Base-by-base conservation (phyloP, 116 monocot genomes). In the Cymodocea nodosa region DNA sequence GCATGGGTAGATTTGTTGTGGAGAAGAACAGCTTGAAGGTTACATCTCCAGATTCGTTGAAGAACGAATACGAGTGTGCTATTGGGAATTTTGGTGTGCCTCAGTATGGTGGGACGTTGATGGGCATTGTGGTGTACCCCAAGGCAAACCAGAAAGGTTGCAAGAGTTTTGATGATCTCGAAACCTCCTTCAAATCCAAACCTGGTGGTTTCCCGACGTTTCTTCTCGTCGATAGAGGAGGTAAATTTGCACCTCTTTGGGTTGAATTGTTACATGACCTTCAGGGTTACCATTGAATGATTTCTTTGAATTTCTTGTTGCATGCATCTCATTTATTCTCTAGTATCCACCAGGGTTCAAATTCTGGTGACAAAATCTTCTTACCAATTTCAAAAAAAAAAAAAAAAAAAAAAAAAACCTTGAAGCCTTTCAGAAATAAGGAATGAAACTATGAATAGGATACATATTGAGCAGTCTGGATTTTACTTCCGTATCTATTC, bases 11-110 rank as follows among this genome's bases (percentile, higher is more conserved):
- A 63, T 94, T 94, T 50, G 79, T 94, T 57, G 94, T 94, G 66
- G 94, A 94, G 86, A 94, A 94, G 87, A 94, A 87, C 73, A 94
- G 90, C 75, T 79, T 90, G 71, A 86, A 63, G 69, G 81, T 86
- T 73, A 86, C 90, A 0, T 79, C 90, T 40, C 94, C 94, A 10
- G 76, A 87, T 18, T 68, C 80, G 4, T 52, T 94, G 77, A 94
- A 81, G 70, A 79, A 79, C 9, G 82, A 76, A 35, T 85, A 94
- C 63, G 94, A 94, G 67, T 90, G 90, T 51, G 94, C 87, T 0
- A 94, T 94, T 74, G 94, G 94, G 55, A 94, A 94, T 62, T 94
- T 94, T 60, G 94, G 94, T 4, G 72, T 94, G 56, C 94, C 94
- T 18, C 94, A 94, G 76, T 94, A 94, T 53, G 94, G 94, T 17